Percentiles rank a stretch among this genome's conserved stretches.
These are phyloP conservation scores for Pseudozyma flocculosa DNA, from an alignment of 1,284 basidiomycete species.

Conservation along the genomic window DNA sequence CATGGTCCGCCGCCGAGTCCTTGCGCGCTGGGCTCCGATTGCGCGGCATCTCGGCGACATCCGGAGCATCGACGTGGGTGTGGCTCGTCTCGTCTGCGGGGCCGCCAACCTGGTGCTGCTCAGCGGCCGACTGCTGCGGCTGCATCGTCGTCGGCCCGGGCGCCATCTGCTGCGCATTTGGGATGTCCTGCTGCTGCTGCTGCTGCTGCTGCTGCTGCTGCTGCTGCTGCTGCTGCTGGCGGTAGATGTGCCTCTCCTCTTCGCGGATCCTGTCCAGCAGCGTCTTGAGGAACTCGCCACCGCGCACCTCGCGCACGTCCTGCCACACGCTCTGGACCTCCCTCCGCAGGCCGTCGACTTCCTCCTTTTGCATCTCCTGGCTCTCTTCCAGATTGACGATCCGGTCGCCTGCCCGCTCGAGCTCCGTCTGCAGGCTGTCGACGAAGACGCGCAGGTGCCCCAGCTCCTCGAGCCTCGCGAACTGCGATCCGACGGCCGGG, in stretches of 20 bases:
- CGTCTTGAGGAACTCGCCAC: constrained; percentile 17
- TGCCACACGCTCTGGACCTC: constrained; percentile 28
- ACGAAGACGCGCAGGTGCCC: constrained; percentile 35
- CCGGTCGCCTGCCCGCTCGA: constrained; percentile 33
- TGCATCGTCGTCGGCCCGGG: neutral
- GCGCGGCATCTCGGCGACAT: no score
- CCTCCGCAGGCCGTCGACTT: constrained; percentile 22
- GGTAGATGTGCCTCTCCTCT: neutral
- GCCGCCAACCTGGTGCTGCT: neutral
- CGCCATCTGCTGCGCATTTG: neutral
- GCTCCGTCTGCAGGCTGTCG: constrained; percentile 34
- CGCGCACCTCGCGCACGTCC: constrained; percentile 12
- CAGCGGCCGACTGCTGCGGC: neutral
- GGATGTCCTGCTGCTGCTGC: neutral
- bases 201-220: neutral
- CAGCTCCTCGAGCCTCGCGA: constrained; percentile 30
- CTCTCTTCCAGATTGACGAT: constrained; percentile 35
- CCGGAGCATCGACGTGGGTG: neutral
- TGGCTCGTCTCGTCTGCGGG: neutral
- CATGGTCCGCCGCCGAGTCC: no score
- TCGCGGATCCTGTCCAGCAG: constrained; percentile 16
- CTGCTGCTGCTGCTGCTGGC: neutral
- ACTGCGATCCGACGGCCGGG: constrained; percentile 22
- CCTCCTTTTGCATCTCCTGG: constrained; percentile 33
- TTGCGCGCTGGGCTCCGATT: no score